Conservation (phyloP, 2,329 filamentous ascomycete genomes). For the Tolypocladium capitatum region DNA sequence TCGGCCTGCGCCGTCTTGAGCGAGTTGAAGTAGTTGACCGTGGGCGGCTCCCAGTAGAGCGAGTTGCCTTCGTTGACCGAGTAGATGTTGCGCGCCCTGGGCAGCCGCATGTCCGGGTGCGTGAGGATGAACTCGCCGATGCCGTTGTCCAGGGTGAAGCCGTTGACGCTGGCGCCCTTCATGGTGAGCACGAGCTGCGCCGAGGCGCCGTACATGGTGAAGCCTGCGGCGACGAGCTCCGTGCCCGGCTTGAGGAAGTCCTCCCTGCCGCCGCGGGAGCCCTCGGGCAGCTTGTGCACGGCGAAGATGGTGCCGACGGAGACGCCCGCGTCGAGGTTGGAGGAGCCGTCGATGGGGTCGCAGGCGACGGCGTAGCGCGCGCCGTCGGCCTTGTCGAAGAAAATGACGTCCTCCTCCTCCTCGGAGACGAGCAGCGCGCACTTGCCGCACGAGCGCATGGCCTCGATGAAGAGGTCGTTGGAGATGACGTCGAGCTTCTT, state of each 20-base stretch:
- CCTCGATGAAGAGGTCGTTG: slow-evolving; percentile 92
- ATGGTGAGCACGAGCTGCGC: slow-evolving; percentile 95
- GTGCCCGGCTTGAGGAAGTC: slow-evolving; percentile 83
- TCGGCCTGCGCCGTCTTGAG: slow-evolving; percentile 65
- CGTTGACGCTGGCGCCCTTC: slow-evolving; percentile 83
- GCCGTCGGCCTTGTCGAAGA: slow-evolving; percentile 63
- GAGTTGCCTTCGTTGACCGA: slow-evolving; percentile 98
- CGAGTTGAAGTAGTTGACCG: slow-evolving; percentile 77
- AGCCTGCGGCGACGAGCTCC: slow-evolving; percentile 86
- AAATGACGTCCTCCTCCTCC: slow-evolving; percentile 87
- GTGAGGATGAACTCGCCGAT: slow-evolving; percentile 98
- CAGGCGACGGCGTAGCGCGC: slow-evolving; percentile 91
- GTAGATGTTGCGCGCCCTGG: slow-evolving; percentile 74
- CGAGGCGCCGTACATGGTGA: slow-evolving; percentile 99
- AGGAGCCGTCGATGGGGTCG: slow-evolving; percentile 95
- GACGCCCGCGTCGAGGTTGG: slow-evolving; percentile 94
- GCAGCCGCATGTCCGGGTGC: slow-evolving; percentile 86
- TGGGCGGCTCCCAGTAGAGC: slow-evolving; percentile 84
- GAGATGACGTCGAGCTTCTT: slow-evolving; percentile 99
- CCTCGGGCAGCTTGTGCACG: slow-evolving; percentile 78
- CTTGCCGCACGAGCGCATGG: slow-evolving; percentile 86
- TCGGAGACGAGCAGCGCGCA: slow-evolving; percentile 92
- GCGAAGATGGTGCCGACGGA: slow-evolving; percentile 97
- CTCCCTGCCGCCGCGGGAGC: slow-evolving; percentile 59
- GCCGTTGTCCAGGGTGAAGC: slow-evolving; percentile 93